Evolutionary conservation across 345 rosid species (phyloP).

Genomic region (Linum lewisii): DNA sequence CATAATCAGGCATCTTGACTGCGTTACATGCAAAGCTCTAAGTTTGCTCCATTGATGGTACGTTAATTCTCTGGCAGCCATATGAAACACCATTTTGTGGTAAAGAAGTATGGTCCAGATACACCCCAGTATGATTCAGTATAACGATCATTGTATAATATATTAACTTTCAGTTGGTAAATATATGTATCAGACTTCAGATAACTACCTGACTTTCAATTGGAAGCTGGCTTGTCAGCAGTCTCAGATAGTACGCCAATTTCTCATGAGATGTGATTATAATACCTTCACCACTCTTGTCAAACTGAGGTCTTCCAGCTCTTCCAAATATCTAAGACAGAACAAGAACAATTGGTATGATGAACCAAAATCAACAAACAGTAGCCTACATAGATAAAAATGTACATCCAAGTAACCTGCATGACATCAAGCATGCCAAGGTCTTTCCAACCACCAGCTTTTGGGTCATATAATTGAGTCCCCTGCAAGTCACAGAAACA

Average conservation of each 20-base stretch:
- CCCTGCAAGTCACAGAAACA: constrained; percentile 38
- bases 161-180: background rate
- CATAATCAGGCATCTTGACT: no score
- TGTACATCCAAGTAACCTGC: constrained; percentile 48
- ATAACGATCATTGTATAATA: no score
- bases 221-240: constrained; percentile 94
- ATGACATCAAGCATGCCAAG: constrained; percentile 98
- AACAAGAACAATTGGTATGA: constrained; percentile 1
- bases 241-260: constrained; percentile 76
- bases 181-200: background rate
- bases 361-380: background rate
- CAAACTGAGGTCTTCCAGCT: constrained; percentile 99
- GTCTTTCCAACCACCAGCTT: constrained; percentile 99
- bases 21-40: no score
- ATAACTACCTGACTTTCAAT: constrained; percentile 89
- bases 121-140: background rate
- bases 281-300: constrained; percentile 96
- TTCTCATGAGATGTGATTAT: constrained; percentile 96
- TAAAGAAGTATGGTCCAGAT: background rate
- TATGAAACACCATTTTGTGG: background rate
- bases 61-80: background rate
- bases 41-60: background rate
- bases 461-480: constrained; percentile 88
- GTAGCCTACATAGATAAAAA: constrained; percentile 7
- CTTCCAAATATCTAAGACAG: constrained; percentile 82